Base-by-base conservation (phyloP, 2,329 filamentous ascomycete species). In the Penicillium sp. region DNA sequence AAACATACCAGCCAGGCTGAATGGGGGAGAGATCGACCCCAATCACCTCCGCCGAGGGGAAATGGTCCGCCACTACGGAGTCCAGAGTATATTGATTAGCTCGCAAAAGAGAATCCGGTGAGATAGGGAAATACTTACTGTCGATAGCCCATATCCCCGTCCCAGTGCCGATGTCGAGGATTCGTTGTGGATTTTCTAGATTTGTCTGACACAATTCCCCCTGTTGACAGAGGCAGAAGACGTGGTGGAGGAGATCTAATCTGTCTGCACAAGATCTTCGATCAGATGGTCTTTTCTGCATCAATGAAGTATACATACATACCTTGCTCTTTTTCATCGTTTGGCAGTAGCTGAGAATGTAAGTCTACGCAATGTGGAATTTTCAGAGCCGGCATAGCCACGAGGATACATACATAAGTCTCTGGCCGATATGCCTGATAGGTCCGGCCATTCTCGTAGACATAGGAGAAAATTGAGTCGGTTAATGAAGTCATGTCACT, bases 11-110 rank as follows among this genome's bases (percentile, higher is more conserved):
- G 39, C 59, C 54, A 4, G 70, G 71, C 44, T 74, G 71, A 35
- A 73, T 73, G 18, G 71, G 69, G 1, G 65, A 69, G 18, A 73
- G 62, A 45, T 74, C 70, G 8, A 62, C 68, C 23, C 71, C 72
- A 1, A 65, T 62, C 28, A 75, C 64, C 20, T 61, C 52, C 12
- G 69, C 66, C 10, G 52, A 55, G 7, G 64, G 61, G 35, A 61
- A 55, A 27, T 63, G 30, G 46, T 67, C 45, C 30, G 55, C 59
- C 29, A 61, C 50, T 41, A 14, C 11, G n/a, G n/a, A n/a, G n/a
- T n/a, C n/a, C n/a, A n/a, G n/a, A n/a, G n/a, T n/a, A n/a, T 22
- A n/a, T 10, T n/a, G 5, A 17, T 29, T 23, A 31, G 27, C 9
- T 27, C 12, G 10, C n/a, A n/a, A 11, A 13, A 27, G 12, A 5